Conservation (phyloP, 2,329 filamentous ascomycete genomes). For the Emergomyces pasteurianus region DNA sequence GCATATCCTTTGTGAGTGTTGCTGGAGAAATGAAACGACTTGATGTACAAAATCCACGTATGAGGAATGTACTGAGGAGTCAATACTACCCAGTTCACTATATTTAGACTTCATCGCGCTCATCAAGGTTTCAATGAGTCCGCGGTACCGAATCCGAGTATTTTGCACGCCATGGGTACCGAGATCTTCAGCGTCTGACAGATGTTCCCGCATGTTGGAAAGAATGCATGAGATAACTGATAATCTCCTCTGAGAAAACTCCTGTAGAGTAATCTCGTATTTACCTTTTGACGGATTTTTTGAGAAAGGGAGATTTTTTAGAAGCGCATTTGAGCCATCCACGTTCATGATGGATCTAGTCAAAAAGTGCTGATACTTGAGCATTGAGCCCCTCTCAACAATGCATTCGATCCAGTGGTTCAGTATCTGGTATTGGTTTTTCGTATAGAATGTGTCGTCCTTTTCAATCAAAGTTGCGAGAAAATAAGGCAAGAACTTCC, state of each 20-base stretch:
- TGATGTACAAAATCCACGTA: conserved; percentile 53
- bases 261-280: conserved; percentile 39
- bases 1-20: conserved; percentile 45
- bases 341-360: conserved; percentile 42
- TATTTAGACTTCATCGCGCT: conserved; percentile 50
- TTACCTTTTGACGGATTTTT: conserved; percentile 22
- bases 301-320: conserved; percentile 48
- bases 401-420: conserved; percentile 43
- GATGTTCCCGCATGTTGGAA: conserved; percentile 46
- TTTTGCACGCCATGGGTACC: conserved; percentile 24
- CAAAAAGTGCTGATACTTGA: conserved; percentile 50
- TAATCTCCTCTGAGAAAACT: conserved; percentile 44
- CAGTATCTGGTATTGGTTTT: conserved; percentile 40
- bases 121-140: conserved; percentile 47
- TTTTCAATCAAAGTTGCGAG: conserved; percentile 34
- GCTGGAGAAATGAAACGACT: conserved; percentile 47
- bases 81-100: conserved; percentile 36
- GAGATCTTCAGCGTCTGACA: conserved; percentile 27
- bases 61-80: conserved; percentile 31
- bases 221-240: conserved; percentile 45
- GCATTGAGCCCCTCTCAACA: conserved; percentile 46
- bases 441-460: conserved; percentile 28
- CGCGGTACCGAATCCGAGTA: conserved; percentile 34
- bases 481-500: conserved; percentile 37
- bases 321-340: conserved; percentile 35